phyloP scores from a whole-genome alignment of 352 stramenopile genomes.

The Aphanomyces astaci region DNA sequence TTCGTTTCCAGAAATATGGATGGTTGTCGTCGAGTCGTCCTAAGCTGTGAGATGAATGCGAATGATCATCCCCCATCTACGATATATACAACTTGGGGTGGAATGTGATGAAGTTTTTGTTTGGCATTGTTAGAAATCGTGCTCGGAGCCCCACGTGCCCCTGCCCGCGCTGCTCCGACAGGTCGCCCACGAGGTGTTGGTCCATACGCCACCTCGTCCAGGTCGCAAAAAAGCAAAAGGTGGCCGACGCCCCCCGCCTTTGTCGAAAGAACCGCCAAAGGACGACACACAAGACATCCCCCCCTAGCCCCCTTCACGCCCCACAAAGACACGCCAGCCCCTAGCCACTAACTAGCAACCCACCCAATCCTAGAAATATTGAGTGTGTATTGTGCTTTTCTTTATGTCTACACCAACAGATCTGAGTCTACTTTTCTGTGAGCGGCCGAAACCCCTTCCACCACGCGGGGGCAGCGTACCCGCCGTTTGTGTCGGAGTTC shows the following conservation, averaged over 20 bases:
- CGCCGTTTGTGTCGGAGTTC: constrained; percentile 54
- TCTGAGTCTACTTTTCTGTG: constrained; percentile 80
- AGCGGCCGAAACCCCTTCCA: constrained; percentile 91
- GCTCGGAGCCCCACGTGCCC: neutral
- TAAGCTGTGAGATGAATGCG: too few relatives aligned
- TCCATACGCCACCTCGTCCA: neutral
- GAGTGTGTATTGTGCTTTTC: neutral
- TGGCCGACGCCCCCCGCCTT: too few relatives aligned
- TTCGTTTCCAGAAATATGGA: too few relatives aligned
- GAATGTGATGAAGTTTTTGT: too few relatives aligned
- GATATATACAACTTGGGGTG: too few relatives aligned
- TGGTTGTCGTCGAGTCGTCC: too few relatives aligned
- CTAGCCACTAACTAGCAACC: neutral
- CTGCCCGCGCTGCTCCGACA: neutral
- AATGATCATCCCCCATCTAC: too few relatives aligned
- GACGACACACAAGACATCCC: too few relatives aligned
- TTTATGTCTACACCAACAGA: neutral
- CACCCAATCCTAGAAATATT: too few relatives aligned
- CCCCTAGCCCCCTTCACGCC: too few relatives aligned
- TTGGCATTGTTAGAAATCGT: neutral
- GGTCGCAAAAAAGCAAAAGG: too few relatives aligned
- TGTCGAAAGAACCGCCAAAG: too few relatives aligned
- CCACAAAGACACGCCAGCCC: neutral
- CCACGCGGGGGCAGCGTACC: constrained; percentile 68
- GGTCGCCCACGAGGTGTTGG: neutral